A percentile compares a stretch with the other conserved stretches of the same genome.
These are phyloP conservation scores for Lactarius pseudohatsudake DNA, from an alignment of 768 basidiomycete genomes.

Conservation along the genomic window DNA sequence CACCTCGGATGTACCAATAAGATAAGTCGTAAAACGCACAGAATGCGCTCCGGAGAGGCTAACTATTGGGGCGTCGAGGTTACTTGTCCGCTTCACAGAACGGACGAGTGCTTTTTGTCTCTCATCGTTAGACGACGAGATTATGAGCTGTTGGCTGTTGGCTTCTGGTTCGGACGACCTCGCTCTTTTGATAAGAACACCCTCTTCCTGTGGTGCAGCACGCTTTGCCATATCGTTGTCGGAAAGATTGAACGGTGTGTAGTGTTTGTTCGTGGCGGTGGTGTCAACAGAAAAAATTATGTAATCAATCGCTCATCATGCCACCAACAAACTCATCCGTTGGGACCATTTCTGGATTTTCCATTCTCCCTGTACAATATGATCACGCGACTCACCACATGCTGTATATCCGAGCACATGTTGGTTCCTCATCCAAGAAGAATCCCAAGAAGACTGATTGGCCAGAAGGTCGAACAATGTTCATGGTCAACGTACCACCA, in stretches of 20 bases:
- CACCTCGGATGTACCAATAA: background rate
- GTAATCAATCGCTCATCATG: constrained; percentile 1
- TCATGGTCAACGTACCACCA: constrained; percentile 86
- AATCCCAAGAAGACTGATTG: constrained; percentile 41
- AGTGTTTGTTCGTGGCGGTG: background rate
- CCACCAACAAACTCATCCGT: constrained; percentile 2
- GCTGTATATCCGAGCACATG: constrained; percentile 74
- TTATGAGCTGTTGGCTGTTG: constrained; percentile 64
- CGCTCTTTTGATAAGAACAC: constrained; percentile 61
- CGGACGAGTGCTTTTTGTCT: constrained; percentile 78
- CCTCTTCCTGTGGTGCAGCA: constrained; percentile 54
- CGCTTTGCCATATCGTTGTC: constrained; percentile 62
- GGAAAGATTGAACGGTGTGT: background rate
- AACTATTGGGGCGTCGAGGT: constrained; percentile 91
- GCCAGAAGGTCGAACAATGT: constrained; percentile 70
- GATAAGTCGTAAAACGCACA: constrained; percentile 45
- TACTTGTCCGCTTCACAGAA: constrained; percentile 88
- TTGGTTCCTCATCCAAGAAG: constrained; percentile 36
- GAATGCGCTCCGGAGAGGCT: constrained; percentile 85
- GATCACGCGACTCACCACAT: constrained; percentile 54
- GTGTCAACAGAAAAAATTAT: background rate
- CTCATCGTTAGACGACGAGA: constrained; percentile 73
- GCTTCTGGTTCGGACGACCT: constrained; percentile 48
- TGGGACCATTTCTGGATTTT: constrained; percentile 45
- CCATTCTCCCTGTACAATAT: constrained; percentile 45